Conservation (phyloP, 345 rosid genomes). For the Eutrema yunnanense region DNA sequence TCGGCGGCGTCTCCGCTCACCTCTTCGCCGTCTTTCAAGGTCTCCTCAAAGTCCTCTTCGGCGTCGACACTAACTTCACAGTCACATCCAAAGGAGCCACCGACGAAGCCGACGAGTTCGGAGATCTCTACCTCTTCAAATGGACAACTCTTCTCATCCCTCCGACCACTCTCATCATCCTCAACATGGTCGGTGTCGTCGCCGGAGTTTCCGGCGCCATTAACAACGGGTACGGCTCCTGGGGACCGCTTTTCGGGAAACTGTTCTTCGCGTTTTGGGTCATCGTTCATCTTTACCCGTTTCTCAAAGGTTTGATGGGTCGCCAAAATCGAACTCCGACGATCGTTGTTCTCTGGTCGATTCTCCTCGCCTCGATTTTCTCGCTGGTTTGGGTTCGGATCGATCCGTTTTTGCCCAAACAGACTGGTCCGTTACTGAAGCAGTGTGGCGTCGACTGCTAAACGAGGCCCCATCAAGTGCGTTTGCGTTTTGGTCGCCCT, state of each 20-base stretch:
- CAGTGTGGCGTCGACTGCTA: conserved; percentile 95
- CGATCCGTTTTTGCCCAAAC: conserved; percentile 92
- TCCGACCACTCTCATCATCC: conserved; percentile 84
- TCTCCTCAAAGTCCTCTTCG: conserved; percentile 89
- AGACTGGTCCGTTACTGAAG: conserved; percentile 77
- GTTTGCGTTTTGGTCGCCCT: conserved; percentile 8
- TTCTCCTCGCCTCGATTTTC: conserved; percentile 88
- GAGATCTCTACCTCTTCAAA: conserved; percentile 92
- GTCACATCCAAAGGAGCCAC: conserved; percentile 83
- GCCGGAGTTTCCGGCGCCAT: conserved; percentile 90
- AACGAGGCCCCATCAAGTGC: neutral
- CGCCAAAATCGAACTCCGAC: conserved; percentile 89
- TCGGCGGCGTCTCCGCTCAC: conserved; percentile 94
- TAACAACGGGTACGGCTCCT: conserved; percentile 77
- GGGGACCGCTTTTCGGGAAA: conserved; percentile 96
- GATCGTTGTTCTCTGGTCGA: conserved; percentile 85
- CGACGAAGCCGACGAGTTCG: conserved; percentile 55
- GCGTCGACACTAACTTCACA: conserved; percentile 93
- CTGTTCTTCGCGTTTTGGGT: conserved; percentile 92
- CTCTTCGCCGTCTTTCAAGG: conserved; percentile 96
- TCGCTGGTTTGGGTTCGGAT: conserved; percentile 92
- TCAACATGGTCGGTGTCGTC: conserved; percentile 84
- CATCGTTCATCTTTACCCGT: conserved; percentile 91
- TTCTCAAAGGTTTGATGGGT: conserved; percentile 96
- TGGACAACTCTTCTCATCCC: conserved; percentile 98